Percentiles rank a stretch among this genome's conserved stretches.
These are phyloP conservation scores for Blastobotrys niveus DNA, from an alignment of 1,139 yeast genomes.

Conservation along the genomic window DNA sequence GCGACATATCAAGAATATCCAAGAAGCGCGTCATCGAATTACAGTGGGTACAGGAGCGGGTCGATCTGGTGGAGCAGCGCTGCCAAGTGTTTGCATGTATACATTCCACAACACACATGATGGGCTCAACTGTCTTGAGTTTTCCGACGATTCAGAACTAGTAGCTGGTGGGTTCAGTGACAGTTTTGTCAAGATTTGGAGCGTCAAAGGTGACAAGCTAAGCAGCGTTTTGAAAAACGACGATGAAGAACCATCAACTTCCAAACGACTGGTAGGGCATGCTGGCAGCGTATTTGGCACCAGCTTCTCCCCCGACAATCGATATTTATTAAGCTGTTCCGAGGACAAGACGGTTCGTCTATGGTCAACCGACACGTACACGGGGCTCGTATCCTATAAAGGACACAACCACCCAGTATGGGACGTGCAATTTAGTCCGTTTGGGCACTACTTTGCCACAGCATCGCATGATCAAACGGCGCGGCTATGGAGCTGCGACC, in stretches of 20 bases:
- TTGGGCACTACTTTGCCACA: slow-evolving; percentile 95
- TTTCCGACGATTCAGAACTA: slow-evolving; percentile 79
- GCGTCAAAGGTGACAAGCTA: slow-evolving; percentile 82
- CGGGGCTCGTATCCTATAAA: slow-evolving; percentile 86
- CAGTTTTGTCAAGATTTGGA: slow-evolving; percentile 85
- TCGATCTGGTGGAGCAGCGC: slow-evolving; percentile 51
- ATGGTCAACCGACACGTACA: slow-evolving; percentile 91
- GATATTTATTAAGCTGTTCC: slow-evolving; percentile 72
- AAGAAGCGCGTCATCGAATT: slow-evolving; percentile 74
- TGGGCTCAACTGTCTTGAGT: slow-evolving; percentile 75
- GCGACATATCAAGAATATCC: slow-evolving; percentile 68
- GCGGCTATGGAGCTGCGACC: slow-evolving; percentile 96
- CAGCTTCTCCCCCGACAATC: slow-evolving; percentile 85
- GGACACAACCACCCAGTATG: slow-evolving; percentile 97
- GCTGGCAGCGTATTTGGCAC: slow-evolving; percentile 90
- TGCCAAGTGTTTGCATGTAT: slow-evolving; percentile 97
- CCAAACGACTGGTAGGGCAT: slow-evolving; percentile 79
- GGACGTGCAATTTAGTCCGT: slow-evolving; percentile 93
- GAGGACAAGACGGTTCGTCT: slow-evolving; percentile 89
- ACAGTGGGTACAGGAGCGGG: slow-evolving; percentile 51
- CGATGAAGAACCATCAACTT: slow-evolving; percentile 42
- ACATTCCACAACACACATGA: slow-evolving; percentile 94
- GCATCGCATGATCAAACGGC: slow-evolving; percentile 98
- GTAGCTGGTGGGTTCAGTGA: slow-evolving; percentile 96
- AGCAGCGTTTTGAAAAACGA: slow-evolving; percentile 59